Conservation (phyloP, 495 filamentous ascomycete species). For the Penicillium waksmanii region DNA sequence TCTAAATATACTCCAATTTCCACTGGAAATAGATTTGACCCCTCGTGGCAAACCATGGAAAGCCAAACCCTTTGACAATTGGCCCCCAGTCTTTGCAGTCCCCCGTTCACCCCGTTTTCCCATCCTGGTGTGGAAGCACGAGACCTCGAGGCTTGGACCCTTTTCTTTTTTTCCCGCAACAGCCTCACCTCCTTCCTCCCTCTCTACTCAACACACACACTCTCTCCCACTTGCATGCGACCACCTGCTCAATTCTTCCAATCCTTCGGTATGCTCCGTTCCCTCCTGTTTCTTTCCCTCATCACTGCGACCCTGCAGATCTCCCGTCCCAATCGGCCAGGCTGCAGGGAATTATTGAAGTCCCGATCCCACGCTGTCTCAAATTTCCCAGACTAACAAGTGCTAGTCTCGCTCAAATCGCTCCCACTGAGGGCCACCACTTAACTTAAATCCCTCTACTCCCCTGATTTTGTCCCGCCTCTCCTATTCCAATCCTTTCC, state of each 20-base stretch:
- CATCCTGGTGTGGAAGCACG: constrained; percentile 45
- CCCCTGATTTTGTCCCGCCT: not conserved
- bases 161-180: not conserved
- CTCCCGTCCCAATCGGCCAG: constrained; percentile 15
- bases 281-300: not conserved
- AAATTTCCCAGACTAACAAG: constrained; percentile 8
- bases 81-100: not conserved
- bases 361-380: constrained; percentile 10
- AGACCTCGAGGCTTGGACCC: constrained; percentile 33
- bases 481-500: constrained; percentile 8
- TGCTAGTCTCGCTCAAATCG: constrained; percentile 5
- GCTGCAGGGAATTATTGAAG: constrained; percentile 8
- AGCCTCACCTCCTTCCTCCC: not conserved
- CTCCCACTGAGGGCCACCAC: not conserved
- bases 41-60: not conserved
- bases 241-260: not conserved
- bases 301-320: constrained; percentile 10
- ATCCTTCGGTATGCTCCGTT: not conserved
- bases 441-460: not conserved
- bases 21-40: too few relatives aligned
- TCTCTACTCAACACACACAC: not conserved
- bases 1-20: too few relatives aligned
- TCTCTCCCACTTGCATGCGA: not conserved
- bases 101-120: constrained; percentile 17
- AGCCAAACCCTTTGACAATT: not conserved